Base-by-base conservation (phyloP, 495 filamentous ascomycete genomes). In the Baudoinia panamericana region DNA sequence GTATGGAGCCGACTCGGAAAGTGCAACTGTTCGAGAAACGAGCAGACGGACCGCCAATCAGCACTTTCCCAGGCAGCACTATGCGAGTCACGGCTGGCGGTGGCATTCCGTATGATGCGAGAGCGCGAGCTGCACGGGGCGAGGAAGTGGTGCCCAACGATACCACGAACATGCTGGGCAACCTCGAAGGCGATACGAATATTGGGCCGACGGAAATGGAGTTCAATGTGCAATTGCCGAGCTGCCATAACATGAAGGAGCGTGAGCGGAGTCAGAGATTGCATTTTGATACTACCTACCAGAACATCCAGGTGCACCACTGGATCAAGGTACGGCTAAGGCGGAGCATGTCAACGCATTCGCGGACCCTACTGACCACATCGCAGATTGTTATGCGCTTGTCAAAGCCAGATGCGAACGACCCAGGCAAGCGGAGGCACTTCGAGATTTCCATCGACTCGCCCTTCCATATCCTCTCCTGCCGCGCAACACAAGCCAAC, bases 371-470 rank as follows among this genome's bases (percentile, higher is more conserved):
- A 43, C 50, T 56, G 50, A 69, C 38, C n/a, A 20, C 18, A 16
- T 48, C 18, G 9, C 46, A 97, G 90, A 90, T 97, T 52, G 84
- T 97, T 36, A 82, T 97, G 73, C 85, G 90, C 39, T 79, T 97
- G 25, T 94, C 86, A 16, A 87, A 85, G 51, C 63, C 80, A 4
- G 90, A 97, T 53, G 67, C 73, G 42, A 72, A 77, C 18, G 82
- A 97, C 51, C 76, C 90, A 0, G 64, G 66, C 4, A 90, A 87
- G 39, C 75, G 90, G 33, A 74, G 90, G 18, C 92, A 96, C 57
- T 97, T 96, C 45, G 90, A 97, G 57, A 97, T 97, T 48, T 95
- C 90, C 43, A 97, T 97, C 50, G 90, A 97, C 63, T 94, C 85
- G 11, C 90, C 90, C 7, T 92, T 96, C 56, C 87, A 93, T 47